Conservation (phyloP, 2,329 filamentous ascomycete species). For the Pseudogymnoascus sp. region DNA sequence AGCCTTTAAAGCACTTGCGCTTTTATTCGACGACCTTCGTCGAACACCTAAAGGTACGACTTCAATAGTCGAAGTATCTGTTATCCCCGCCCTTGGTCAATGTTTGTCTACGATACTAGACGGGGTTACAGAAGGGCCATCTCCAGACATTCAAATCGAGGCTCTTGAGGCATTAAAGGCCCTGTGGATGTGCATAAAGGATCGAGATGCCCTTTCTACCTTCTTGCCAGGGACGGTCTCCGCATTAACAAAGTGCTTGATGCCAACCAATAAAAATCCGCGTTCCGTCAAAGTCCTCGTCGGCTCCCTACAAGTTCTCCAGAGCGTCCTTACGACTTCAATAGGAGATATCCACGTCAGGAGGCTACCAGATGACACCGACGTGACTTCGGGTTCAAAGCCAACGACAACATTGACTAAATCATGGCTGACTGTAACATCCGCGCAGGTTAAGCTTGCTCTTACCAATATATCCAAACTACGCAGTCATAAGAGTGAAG, state of each 20-base stretch:
- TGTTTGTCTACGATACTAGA: conserved; percentile 75
- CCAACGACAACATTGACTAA: conserved; percentile 17
- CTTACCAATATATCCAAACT: conserved; percentile 71
- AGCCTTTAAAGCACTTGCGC: conserved; percentile 61
- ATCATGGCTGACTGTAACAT: conserved; percentile 74
- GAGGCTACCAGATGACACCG: conserved; percentile 30
- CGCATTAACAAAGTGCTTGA: conserved; percentile 60
- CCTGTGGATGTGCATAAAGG: conserved; percentile 57
- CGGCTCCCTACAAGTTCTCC: conserved; percentile 52
- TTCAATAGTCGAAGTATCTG: conserved; percentile 47
- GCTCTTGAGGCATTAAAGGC: conserved; percentile 59
- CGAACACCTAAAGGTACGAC: conserved; percentile 43
- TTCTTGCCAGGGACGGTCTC: conserved; percentile 88
- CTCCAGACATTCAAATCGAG: conserved; percentile 62
- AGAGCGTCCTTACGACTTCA: conserved; percentile 45
- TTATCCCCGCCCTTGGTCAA: conserved; percentile 74
- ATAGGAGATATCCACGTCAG: conserved; percentile 52
- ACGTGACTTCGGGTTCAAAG: conserved; percentile 27
- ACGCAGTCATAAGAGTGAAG: conserved; percentile 59
- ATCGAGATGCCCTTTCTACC: conserved; percentile 69
- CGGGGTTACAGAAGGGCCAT: conserved; percentile 56
- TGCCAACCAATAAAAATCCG: conserved; percentile 60
- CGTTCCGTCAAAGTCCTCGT: conserved; percentile 58
- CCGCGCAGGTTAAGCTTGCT: conserved; percentile 74
- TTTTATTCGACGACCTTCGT: conserved; percentile 55